These are phyloP conservation scores for Linnemannia schmuckeri DNA, from an alignment of 192 early-diverging fungal species.

Conservation along the genomic window DNA sequence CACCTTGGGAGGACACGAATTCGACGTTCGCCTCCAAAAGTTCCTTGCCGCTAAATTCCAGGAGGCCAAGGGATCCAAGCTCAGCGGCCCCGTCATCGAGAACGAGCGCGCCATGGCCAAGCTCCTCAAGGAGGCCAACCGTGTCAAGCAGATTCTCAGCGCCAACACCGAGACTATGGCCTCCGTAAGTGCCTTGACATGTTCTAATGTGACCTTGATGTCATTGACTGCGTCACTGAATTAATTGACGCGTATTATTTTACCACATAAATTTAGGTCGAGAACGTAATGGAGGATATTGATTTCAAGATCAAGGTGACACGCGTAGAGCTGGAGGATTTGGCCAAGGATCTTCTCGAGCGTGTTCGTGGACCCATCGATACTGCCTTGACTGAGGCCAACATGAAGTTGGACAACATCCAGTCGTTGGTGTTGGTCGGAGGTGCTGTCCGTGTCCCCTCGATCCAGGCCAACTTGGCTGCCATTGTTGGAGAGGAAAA, in stretches of 20 bases:
- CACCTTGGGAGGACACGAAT: conserved; percentile 87
- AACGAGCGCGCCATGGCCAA: conserved; percentile 89
- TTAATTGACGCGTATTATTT: background rate
- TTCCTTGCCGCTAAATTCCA: conserved; percentile 85
- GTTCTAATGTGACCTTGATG: background rate
- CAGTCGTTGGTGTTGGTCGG: conserved; percentile 95
- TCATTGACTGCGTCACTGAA: background rate
- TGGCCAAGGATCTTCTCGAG: conserved; percentile 72
- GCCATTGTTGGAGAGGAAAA: conserved; percentile 83
- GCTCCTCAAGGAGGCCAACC: conserved; percentile 92
- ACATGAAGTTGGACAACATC: conserved; percentile 75
- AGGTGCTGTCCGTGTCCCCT: conserved; percentile 90
- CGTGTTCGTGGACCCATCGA: conserved; percentile 84
- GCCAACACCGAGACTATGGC: conserved; percentile 91
- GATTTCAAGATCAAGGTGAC: conserved; percentile 88
- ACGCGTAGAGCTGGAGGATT: conserved; percentile 81
- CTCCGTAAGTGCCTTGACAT: conserved; percentile 63
- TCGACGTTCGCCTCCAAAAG: conserved; percentile 88
- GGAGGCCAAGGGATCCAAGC: conserved; percentile 59
- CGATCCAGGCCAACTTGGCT: conserved; percentile 80
- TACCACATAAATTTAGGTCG: conserved; percentile 66
- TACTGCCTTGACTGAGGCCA: conserved; percentile 74
- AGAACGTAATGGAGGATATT: conserved; percentile 86
- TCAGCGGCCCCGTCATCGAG: conserved; percentile 67
- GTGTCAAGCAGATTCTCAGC: conserved; percentile 96